Evolutionary conservation across 495 filamentous ascomycete genomes (phyloP), one percentile per base, ranked within the genome.

Genomic region (Aspergillus wentii): DNA sequence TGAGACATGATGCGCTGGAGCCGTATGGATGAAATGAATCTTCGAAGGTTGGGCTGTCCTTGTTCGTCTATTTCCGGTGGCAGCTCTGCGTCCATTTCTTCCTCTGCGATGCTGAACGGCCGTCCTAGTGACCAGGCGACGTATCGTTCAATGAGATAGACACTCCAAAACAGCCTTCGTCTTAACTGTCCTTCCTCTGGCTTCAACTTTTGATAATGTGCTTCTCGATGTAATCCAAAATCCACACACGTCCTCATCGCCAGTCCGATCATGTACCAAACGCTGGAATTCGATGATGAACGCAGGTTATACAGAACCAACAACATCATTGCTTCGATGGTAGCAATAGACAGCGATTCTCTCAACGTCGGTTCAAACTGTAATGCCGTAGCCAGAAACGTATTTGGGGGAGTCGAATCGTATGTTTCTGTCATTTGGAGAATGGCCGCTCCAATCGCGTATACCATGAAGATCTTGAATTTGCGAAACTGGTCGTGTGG

Each of bases 381-480:
- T 23, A 66, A 33, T 6, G 65, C 67, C 6, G 55, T 59, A 1
- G 40, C 11, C 8, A 44, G 34, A 21, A 46, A 56, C 1, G 15
- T n/a, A 11, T 33, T 38, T 2, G 56, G 45, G 4, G 44, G 40
- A 1, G 37, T 59, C 2, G 38, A 44, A 14, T 49, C 48, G 37
- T 66, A 57, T 33, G 38, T 45, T 40, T 64, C 64, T 0, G 64
- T 66, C 37, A 64, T 51, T 22, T 59, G 56, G 11, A 64, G 46
- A 21, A 68, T 49, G 7, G 45, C 51, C 3, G 62, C 52, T 2
- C 65, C 65, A 17, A 69, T 64, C 10, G 60, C 64, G 47, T 71
- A 68, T 1, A 69, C 56, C 60, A 69, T 61, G 37, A 65, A 69
- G 4, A 69, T 39, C 35, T 68, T 68, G 40, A 68, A 71, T 11